phyloP scores from a whole-genome alignment of 352 stramenopile species.

The Thraustochytrium striatum region DNA sequence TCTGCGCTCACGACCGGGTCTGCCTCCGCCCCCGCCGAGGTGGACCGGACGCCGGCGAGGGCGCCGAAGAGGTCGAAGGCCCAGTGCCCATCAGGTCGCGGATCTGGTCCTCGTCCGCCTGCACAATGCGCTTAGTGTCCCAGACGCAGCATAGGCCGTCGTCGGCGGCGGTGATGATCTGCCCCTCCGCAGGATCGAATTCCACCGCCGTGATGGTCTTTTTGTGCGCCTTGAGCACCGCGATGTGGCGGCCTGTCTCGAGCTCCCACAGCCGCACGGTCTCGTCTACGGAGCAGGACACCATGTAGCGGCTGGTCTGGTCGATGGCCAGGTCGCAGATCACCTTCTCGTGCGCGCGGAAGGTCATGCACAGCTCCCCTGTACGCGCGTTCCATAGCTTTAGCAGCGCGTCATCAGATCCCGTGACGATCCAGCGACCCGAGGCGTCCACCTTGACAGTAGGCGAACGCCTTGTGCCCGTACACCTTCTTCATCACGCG shows the following conservation, averaged over 20 bases:
- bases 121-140: slow-evolving; percentile 70
- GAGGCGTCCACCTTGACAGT: slow-evolving; percentile 93
- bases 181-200: slow-evolving; percentile 76
- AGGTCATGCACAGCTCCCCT: slow-evolving; percentile 70
- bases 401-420: slow-evolving; percentile 91
- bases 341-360: slow-evolving; percentile 75
- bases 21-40: neutral
- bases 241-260: slow-evolving; percentile 69
- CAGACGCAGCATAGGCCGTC: slow-evolving; percentile 83
- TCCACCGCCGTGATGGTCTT: slow-evolving; percentile 56
- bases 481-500: slow-evolving; percentile 47
- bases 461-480: slow-evolving; percentile 61
- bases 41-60: neutral
- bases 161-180: slow-evolving; percentile 83
- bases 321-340: slow-evolving; percentile 82
- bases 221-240: slow-evolving; percentile 55
- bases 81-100: neutral
- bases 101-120: slow-evolving; percentile 52
- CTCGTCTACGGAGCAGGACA: slow-evolving; percentile 78
- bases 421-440: slow-evolving; percentile 91
- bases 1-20: neutral
- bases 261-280: slow-evolving; percentile 79
- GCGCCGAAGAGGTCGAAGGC: neutral
- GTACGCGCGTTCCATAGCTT: slow-evolving; percentile 90
- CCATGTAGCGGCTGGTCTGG: slow-evolving; percentile 69